Base-by-base conservation (phyloP, 208 protist species). In the Trypanosoma cruzi region DNA sequence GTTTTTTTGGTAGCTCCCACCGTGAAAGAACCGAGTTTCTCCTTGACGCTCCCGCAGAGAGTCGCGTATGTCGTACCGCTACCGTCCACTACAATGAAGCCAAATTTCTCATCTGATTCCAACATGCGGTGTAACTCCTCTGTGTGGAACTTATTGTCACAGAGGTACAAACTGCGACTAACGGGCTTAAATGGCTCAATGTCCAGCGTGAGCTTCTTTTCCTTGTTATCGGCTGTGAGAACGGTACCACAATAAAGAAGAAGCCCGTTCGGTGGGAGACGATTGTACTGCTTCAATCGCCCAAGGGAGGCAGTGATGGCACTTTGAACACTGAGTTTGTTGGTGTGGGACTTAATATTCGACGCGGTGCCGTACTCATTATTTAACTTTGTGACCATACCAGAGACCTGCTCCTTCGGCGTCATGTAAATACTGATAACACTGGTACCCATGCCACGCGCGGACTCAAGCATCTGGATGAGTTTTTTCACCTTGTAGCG, bases 71-170 rank as follows among this genome's bases (percentile, higher is more conserved):
- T 84, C 20, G 85, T 84, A 56, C 98, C 98, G 66, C 93, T 98
- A 86, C 99, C 99, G 84, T 99, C 99, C 90, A 99, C 99, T 60
- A 99, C 87, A 68, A 99, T 99, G 83, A 99, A 99, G 48, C 99
- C 99, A 85, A 99, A 99, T 81, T 99, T 99, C 64, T 99, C 98
- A 80, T 99, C 98, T 34, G 88, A 97, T 74, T 99, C 98, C 5
- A 99, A 80, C 73, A 99, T 97, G 57, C 99, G 97, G 40, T 83
- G 83, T 16, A 99, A 91, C 62, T 99, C 96, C 59, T 99, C 97
- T 13, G 97, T 99, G 80, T 99, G 98, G 78, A 99, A 99, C 77
- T 98, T 98, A 77, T 98, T 99, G 72, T 99, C 98, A 71, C 98
- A 98, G 32, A 99, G 73, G 86, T 99, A 99, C 14, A 99, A 79